Conservation (phyloP, 345 rosid genomes). For the Cardiospermum halicacabum region DNA sequence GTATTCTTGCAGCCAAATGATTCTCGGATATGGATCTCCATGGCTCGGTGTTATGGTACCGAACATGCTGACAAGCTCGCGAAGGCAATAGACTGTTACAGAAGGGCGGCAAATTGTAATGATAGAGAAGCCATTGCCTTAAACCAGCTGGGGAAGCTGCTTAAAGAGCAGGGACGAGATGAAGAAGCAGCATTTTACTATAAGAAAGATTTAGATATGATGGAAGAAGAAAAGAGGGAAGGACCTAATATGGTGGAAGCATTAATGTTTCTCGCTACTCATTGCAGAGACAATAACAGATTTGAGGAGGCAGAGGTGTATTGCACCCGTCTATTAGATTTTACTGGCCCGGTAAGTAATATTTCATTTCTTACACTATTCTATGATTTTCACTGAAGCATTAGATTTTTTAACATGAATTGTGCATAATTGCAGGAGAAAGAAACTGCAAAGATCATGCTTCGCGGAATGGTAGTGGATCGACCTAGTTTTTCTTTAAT, state of each 20-base stretch:
- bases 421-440: constrained; percentile 59
- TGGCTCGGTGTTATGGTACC: constrained; percentile 89
- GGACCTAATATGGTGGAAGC: constrained; percentile 92
- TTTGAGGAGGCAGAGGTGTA: constrained; percentile 94
- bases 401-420: not conserved
- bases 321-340: constrained; percentile 89
- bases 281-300: constrained; percentile 58
- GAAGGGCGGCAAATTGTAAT: constrained; percentile 71
- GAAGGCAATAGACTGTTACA: constrained; percentile 91
- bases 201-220: constrained; percentile 81
- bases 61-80: constrained; percentile 86
- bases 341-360: constrained; percentile 79
- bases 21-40: constrained; percentile 94
- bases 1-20: constrained; percentile 87
- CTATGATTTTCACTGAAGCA: not conserved
- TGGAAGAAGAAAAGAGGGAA: constrained; percentile 96
- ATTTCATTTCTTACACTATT: not conserved
- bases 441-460: constrained; percentile 80
- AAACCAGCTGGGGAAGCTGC: constrained; percentile 79
- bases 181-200: constrained; percentile 93
- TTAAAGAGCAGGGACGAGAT: constrained; percentile 50
- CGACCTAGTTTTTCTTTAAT: constrained; percentile 59
- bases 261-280: constrained; percentile 71
- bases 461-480: constrained; percentile 59
- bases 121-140: constrained; percentile 94